Percentiles rank a stretch among this genome's conserved stretches.
Evolutionary conservation across 2,329 filamentous ascomycete species (phyloP).

Genomic region (Neonectria magnoliae): DNA sequence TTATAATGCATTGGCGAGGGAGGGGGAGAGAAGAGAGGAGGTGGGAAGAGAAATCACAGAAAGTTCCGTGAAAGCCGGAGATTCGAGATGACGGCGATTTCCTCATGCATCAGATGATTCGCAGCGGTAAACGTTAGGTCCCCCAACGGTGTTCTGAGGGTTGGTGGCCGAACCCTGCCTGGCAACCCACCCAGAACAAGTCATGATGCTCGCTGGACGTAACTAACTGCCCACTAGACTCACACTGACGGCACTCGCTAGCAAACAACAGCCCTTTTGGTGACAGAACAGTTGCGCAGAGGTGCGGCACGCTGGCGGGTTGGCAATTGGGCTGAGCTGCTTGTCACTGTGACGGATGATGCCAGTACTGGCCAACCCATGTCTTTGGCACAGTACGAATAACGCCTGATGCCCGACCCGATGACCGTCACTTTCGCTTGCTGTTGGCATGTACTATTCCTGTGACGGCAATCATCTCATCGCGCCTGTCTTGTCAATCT

Average conservation of each 20-base stretch:
- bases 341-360: constrained; percentile 2
- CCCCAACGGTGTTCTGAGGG: constrained; percentile 8
- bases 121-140: neutral
- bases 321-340: constrained; percentile 1
- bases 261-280: neutral
- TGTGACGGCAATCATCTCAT: constrained; percentile 14
- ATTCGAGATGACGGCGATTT: constrained; percentile 15
- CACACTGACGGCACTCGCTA: constrained; percentile 17
- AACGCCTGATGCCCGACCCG: constrained; percentile 1
- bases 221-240: neutral
- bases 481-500: constrained; percentile 22
- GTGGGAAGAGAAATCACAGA: constrained; percentile 6
- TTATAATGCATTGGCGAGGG: neutral
- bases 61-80: constrained; percentile 7
- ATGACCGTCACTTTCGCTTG: constrained; percentile 4
- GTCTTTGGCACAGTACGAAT: neutral
- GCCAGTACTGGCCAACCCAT: neutral
- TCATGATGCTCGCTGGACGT: constrained; percentile 6
- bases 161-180: neutral
- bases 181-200: neutral
- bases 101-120: constrained; percentile 23
- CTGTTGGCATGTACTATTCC: neutral
- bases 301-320: neutral
- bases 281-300: neutral
- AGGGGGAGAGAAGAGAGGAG: constrained; percentile 4